Conservation (phyloP, 179 eudicot genomes). For the Spinacia oleracea region DNA sequence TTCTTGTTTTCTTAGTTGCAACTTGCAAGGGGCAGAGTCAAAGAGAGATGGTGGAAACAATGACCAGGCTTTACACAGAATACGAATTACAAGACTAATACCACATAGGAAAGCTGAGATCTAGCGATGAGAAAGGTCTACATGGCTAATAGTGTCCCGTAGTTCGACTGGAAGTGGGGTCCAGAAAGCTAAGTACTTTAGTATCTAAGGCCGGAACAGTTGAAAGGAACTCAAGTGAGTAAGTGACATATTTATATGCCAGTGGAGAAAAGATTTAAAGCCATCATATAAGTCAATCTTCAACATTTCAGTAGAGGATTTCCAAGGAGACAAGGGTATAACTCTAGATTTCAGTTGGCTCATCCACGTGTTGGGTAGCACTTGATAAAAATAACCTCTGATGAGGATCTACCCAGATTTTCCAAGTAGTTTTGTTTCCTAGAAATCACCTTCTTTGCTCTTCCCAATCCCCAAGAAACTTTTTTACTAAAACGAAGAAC, state of each 20-base stretch:
- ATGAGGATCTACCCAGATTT: background rate
- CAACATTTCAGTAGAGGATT: background rate
- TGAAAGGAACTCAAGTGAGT: background rate
- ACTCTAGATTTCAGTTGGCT: background rate
- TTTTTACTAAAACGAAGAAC: too few relatives aligned
- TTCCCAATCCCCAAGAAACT: background rate
- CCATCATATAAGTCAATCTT: background rate
- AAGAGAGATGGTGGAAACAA: background rate
- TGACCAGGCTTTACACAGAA: background rate
- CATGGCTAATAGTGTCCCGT: background rate
- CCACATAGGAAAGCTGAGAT: background rate
- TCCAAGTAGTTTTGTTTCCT: background rate
- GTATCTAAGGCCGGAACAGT: background rate
- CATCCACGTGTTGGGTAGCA: background rate
- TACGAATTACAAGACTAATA: background rate
- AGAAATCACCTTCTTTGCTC: background rate
- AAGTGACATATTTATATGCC: background rate
- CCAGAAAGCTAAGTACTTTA: background rate
- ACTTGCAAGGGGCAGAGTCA: background rate
- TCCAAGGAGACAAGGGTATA: background rate
- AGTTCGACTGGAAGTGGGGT: background rate
- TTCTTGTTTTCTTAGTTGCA: background rate
- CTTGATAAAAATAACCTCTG: background rate
- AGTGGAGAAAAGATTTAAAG: background rate
- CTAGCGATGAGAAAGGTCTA: background rate